A percentile compares a stretch with the other conserved stretches of the same genome.
phyloP scores from a whole-genome alignment of 2,329 filamentous ascomycete species.

The Nothophaeocryptopus gaeumannii region DNA sequence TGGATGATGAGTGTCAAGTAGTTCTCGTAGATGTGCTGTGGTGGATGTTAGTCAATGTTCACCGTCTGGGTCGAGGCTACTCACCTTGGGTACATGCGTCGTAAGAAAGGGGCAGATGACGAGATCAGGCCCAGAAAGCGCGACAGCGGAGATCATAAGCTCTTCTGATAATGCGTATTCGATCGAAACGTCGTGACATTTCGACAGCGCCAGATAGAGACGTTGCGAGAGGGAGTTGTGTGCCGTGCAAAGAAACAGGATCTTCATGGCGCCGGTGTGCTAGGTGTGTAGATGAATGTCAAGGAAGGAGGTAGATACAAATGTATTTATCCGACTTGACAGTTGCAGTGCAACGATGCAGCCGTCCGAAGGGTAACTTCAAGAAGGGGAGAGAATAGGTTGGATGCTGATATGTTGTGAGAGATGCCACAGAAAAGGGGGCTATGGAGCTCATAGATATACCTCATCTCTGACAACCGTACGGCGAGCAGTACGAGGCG shows the following conservation, averaged over 20 bases:
- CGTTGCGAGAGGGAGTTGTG: conserved; percentile 46
- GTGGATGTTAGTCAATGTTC: not conserved
- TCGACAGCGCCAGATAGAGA: conserved; percentile 38
- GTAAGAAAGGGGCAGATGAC: conserved; percentile 47
- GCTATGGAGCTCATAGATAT: conserved; percentile 6
- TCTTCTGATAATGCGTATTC: conserved; percentile 38
- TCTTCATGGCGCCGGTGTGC: conserved; percentile 33
- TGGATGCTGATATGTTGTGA: conserved; percentile 1
- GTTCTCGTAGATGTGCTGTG: conserved; percentile 35
- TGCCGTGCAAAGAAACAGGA: conserved; percentile 47
- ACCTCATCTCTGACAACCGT: not conserved
- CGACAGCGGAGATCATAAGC: conserved; percentile 41
- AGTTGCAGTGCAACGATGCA: too few relatives aligned
- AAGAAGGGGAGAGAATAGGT: not conserved
- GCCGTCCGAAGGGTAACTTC: not conserved
- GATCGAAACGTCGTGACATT: conserved; percentile 40
- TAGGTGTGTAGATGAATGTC: not conserved
- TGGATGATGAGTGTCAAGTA: conserved; percentile 43
- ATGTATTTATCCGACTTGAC: too few relatives aligned
- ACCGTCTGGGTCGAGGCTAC: not conserved
- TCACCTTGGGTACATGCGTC: conserved; percentile 35
- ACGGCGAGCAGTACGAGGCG: too few relatives aligned
- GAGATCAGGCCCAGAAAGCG: conserved; percentile 39
- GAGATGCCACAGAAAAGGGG: not conserved
- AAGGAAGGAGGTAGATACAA: too few relatives aligned